Percentiles rank a stretch among this genome's conserved stretches.
Evolutionary conservation across 2,329 filamentous ascomycete species (phyloP).

Genomic region (Colletotrichum sp.): DNA sequence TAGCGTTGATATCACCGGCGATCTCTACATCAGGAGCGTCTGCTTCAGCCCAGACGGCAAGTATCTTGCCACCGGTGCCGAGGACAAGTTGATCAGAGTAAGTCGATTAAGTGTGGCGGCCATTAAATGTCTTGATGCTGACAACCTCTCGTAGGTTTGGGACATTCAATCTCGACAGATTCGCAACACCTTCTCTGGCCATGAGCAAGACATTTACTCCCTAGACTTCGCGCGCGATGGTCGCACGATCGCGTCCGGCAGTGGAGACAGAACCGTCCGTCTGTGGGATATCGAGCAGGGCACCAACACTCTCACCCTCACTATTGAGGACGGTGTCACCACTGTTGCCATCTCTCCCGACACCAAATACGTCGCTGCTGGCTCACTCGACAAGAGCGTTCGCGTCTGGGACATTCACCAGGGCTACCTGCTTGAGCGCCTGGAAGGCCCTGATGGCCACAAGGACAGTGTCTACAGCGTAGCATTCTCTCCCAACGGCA

Average conservation of each 20-base stretch:
- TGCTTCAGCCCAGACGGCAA: conserved; percentile 98
- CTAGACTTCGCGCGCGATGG: conserved; percentile 94
- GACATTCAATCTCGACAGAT: conserved; percentile 86
- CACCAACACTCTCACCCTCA: conserved; percentile 81
- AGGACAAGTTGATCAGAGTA: conserved; percentile 96
- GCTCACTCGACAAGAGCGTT: conserved; percentile 96
- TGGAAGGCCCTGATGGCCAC: conserved; percentile 92
- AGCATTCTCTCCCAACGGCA: conserved; percentile 91
- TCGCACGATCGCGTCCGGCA: conserved; percentile 92
- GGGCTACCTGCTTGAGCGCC: conserved; percentile 85
- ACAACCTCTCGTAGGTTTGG: conserved; percentile 72
- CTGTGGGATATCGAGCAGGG: conserved; percentile 94
- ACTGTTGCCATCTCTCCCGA: conserved; percentile 97
- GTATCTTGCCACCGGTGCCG: conserved; percentile 92
- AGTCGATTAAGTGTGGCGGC: conserved; percentile 38
- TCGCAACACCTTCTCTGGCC: conserved; percentile 91
- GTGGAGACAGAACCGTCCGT: conserved; percentile 91
- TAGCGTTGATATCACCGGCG: conserved; percentile 83
- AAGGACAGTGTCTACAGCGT: conserved; percentile 98
- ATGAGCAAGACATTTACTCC: conserved; percentile 98
- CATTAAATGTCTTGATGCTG: background rate
- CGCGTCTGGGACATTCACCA: conserved; percentile 93
- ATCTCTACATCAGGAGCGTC: conserved; percentile 96
- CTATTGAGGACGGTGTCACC: conserved; percentile 95
- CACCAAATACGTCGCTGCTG: conserved; percentile 91